Conservation (phyloP, 495 filamentous ascomycete species). For the Entonaema liquescens region DNA sequence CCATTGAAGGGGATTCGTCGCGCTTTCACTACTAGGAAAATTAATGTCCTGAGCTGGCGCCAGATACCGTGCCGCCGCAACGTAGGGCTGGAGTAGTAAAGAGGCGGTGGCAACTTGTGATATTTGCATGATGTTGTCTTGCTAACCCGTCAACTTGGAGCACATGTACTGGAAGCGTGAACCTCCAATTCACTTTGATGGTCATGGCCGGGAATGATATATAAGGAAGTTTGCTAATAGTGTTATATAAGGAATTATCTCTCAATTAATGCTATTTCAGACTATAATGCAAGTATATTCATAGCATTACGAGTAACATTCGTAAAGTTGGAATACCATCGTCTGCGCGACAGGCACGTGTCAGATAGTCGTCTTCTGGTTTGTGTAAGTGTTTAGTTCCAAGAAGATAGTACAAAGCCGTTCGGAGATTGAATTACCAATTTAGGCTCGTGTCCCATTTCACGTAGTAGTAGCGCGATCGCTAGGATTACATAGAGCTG, state of each 20-base stretch:
- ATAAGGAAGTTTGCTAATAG: background rate
- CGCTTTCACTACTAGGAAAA: slow-evolving; percentile 48
- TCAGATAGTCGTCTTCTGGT: slow-evolving; percentile 24
- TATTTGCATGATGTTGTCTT: slow-evolving; percentile 14
- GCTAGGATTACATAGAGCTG: background rate
- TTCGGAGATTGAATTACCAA: slow-evolving; percentile 39
- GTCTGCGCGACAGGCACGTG: slow-evolving; percentile 23
- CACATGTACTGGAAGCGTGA: no score
- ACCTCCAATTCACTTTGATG: background rate
- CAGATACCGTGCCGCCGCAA: slow-evolving; percentile 29
- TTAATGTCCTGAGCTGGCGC: slow-evolving; percentile 53
- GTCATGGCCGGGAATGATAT: background rate
- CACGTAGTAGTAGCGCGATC: background rate
- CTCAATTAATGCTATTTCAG: background rate
- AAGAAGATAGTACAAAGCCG: slow-evolving; percentile 24
- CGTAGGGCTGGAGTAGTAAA: slow-evolving; percentile 1
- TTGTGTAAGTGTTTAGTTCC: slow-evolving; percentile 13
- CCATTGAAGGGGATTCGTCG: slow-evolving; percentile 54
- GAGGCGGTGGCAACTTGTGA: background rate
- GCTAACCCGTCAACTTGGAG: background rate
- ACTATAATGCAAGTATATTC: background rate
- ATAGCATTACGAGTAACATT: background rate
- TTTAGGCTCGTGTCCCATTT: slow-evolving; percentile 6
- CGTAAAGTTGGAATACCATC: background rate
- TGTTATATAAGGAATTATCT: background rate